A percentile compares a stretch with the other conserved stretches of the same genome.
Evolutionary conservation across 345 rosid species (phyloP).

Genomic region (Brassica juncea): DNA sequence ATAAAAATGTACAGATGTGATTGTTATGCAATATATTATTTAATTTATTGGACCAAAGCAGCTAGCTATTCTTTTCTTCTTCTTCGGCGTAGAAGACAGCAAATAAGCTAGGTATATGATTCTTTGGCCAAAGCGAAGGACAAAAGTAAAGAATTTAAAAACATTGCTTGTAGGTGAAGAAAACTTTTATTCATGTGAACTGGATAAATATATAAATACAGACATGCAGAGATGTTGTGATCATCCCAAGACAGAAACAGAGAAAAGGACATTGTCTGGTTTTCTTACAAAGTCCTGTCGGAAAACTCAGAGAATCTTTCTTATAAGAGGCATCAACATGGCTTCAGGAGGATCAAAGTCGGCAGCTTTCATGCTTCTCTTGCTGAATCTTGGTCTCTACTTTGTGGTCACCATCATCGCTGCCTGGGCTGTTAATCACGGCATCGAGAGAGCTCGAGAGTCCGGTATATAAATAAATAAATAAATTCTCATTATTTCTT

Average conservation of each 20-base stretch:
- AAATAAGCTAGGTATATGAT: conserved; percentile 43
- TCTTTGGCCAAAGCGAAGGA: conserved; percentile 26
- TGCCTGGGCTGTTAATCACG: conserved; percentile 81
- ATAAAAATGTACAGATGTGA: conserved; percentile 24
- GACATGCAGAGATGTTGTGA: conserved; percentile 6
- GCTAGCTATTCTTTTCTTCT: conserved; percentile 2
- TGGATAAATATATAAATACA: conserved; percentile 12
- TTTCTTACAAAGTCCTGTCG: conserved; percentile 14
- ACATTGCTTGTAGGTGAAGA: conserved; percentile 56
- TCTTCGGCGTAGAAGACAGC: background rate
- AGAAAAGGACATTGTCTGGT: conserved; percentile 15
- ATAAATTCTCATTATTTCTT: background rate
- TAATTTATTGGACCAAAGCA: conserved; percentile 3
- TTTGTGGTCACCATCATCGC: conserved; percentile 63
- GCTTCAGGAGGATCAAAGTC: conserved; percentile 68
- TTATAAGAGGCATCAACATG: conserved; percentile 39
- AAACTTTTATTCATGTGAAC: conserved; percentile 22
- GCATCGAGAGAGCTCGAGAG: conserved; percentile 58
- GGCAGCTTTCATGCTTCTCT: conserved; percentile 58
- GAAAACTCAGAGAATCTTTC: conserved; percentile 29
- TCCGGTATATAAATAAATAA: conserved; percentile 46
- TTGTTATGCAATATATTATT: conserved; percentile 14
- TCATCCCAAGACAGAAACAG: conserved; percentile 29
- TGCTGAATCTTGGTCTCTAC: conserved; percentile 69
- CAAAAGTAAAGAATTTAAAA: conserved; percentile 29